Evolutionary conservation across 192 early-diverging fungal genomes (phyloP), one percentile per base, ranked within the genome.

Genomic region (Dispira parvispora): DNA sequence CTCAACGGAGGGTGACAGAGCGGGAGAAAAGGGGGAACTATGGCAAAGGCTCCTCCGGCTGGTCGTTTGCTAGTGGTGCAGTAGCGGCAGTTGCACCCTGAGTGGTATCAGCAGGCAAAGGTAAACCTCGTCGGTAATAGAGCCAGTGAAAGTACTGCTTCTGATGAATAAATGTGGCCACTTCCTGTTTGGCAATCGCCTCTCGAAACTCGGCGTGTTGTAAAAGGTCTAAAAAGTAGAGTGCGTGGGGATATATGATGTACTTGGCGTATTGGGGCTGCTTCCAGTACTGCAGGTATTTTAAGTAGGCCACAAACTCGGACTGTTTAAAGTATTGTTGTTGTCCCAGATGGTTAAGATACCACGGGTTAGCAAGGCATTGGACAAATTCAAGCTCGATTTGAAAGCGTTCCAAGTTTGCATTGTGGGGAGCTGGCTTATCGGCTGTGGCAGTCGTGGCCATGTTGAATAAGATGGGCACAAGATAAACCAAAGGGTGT

Each of bases 351-450:
- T 84, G 80, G 67, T 92, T 88, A 44, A 98, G 77, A 65, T 98
- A 98, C 82, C 84, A 85, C 20, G 94, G 94, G 71, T 95, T 98
- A 43, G 91, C 80, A 14, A 98, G 75, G 65, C 88, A 91, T 71
- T 94, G 91, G 14, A 98, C 77, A 79, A 98, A 98, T 74, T 98
- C 94, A 43, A 96, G 80, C 72, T 96, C 93, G 20, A 92, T 81
- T 67, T 86, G 81, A 64, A 94, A 94, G 23, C 93, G 82, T 63
- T 78, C 76, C 58, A 74, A 69, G 61, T 75, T 55, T 0, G 63
- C 52, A 38, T 52, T 47, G 49, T 16, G 47, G 1, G 47, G 18
- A 49, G 9, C 8, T 8, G 47, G 47, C 47, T 16, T 9, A 16
- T 49, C 18, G 18, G 21, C 8, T 16, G 47, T 49, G 47, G 32